Evolutionary conservation across 768 basidiomycete genomes (phyloP), one percentile per base, ranked within the genome.

Genomic region (Mycena floridula): DNA sequence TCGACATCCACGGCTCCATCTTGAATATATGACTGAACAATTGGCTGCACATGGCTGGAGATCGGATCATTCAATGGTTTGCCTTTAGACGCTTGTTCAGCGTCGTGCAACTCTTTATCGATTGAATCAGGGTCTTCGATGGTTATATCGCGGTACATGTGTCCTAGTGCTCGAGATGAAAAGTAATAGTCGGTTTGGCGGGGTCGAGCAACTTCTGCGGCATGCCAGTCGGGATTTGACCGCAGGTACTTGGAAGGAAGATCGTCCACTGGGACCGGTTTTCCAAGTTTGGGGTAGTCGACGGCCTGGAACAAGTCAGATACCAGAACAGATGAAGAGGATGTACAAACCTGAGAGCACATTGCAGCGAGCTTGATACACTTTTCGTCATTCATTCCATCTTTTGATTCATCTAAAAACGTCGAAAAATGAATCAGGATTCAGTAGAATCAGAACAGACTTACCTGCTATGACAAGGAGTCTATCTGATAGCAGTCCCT

Each of bases 181-280:
- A 70, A 65, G 54, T 91, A 91, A 63, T 85, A 85, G 50, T 88
- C 82, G 1, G 73, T 74, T 16, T 72, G 54, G 6, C 75, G 72
- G 18, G 76, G 76, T 5, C 64, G 59, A 38, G 72, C 65, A 15
- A 77, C 70, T 52, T 84, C 81, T 13, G 74, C 73, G 18, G 72
- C 73, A 47, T 86, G 77, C 88, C 88, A 90, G 57, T 90, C 88
- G 1, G 88, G 88, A 53, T 84, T 89, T 58, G 73, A 78, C 15
- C 70, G 69, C 37, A 87, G 0, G 66, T 57, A 9, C 62, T 59
- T 3, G 88, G 86, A 24, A 85, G 46, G 37, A 36, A 65, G 50
- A 3, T 62, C 54, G 20, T 66, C 63, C 23, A 83, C 64, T 40
- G 81, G 64, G 21, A 87, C 82, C 2, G 78, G 74, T 27, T 75